Base-by-base conservation (phyloP, 352 stramenopile species). In the Phytopythium mirpurense region DNA sequence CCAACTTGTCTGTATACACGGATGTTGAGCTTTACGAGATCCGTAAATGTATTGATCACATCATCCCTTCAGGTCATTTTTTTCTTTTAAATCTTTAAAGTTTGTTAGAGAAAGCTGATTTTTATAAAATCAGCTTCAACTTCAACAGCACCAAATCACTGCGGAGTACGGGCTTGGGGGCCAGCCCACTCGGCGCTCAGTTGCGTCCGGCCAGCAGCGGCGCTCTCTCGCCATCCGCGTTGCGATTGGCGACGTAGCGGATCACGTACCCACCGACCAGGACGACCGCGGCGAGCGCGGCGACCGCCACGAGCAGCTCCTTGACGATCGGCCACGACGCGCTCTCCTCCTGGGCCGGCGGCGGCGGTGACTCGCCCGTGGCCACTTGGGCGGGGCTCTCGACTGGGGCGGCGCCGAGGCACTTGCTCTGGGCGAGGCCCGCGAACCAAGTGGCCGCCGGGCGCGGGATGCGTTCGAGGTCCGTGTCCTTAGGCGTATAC, bases 391-490 rank as follows among this genome's bases (percentile, higher is more conserved):
- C 34, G 16, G 29, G 31, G 35, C 44, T 41, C 36, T 41, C 37
- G n/a, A 26, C 37, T 9, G 37, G 37, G 1, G 37, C 32, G 8
- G 24, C 42, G 24, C 70, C 63, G 1, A 72, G 24, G 29, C 64
- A 72, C 54, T 72, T 72, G 26, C 56, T 68, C 29, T 52, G 62
- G 24, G 64, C 60, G 26, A 72, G 44, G 32, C 67, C 63, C 26
- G 58, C 40, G 51, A 72, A 66, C 70, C 70, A 80, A n/a, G 65
- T 70, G 32, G 72, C 67, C 14, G 70, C 69, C 7, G 62, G 52
- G 12, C 72, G 70, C 12, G 72, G 65, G 2, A 69, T 72, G 6
- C 72, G 67, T 21, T n/a, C 43, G 11, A 83, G 45, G 26, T 78
- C 65, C 24, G 51, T 59, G 2, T 49, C 47, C 56, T 68, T 66